These are phyloP conservation scores for Phytopythium ostracodes DNA, from an alignment of 352 stramenopile species.

Conservation along the genomic window DNA sequence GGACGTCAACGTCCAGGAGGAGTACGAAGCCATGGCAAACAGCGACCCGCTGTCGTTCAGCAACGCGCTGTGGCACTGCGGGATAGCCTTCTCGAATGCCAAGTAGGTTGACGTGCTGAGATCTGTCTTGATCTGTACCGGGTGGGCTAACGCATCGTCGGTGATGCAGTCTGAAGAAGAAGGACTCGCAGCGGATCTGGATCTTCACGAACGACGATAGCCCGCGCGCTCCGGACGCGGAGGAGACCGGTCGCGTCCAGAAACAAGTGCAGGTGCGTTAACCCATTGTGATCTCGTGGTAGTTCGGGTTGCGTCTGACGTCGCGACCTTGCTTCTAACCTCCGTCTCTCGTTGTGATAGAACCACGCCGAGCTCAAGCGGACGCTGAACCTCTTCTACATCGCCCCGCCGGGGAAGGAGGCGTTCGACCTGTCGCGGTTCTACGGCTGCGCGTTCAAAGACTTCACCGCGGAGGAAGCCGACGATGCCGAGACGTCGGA, in stretches of 20 bases:
- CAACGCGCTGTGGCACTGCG: conserved; percentile 81
- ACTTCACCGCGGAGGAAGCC: conserved; percentile 32
- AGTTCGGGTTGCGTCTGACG: not conserved
- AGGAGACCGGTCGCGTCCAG: conserved; percentile 58
- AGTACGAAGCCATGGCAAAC: conserved; percentile 58
- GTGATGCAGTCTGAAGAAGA: conserved; percentile 69
- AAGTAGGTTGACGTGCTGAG: conserved; percentile 34
- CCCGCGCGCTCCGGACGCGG: conserved; percentile 35
- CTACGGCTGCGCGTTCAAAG: conserved; percentile 66
- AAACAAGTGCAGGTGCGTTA: conserved; percentile 65
- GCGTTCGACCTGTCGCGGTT: conserved; percentile 57
- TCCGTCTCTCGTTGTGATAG: conserved; percentile 9
- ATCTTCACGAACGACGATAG: conserved; percentile 83
- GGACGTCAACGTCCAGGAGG: conserved; percentile 34
- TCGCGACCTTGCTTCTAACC: not conserved
- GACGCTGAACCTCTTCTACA: conserved; percentile 76
- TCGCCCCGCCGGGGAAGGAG: conserved; percentile 46
- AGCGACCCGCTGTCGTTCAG: conserved; percentile 63
- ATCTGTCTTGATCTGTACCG: not conserved
- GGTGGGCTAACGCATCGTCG: not conserved
- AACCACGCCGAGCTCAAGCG: conserved; percentile 81
- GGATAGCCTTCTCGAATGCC: conserved; percentile 74
- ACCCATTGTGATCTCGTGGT: not conserved
- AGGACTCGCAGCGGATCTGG: conserved; percentile 82
- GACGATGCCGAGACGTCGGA: conserved; percentile 21